Evolutionary conservation across 2,329 filamentous ascomycete species (phyloP), one percentile per base, ranked within the genome.

Genomic region (Pseudocercospora fuligena): DNA sequence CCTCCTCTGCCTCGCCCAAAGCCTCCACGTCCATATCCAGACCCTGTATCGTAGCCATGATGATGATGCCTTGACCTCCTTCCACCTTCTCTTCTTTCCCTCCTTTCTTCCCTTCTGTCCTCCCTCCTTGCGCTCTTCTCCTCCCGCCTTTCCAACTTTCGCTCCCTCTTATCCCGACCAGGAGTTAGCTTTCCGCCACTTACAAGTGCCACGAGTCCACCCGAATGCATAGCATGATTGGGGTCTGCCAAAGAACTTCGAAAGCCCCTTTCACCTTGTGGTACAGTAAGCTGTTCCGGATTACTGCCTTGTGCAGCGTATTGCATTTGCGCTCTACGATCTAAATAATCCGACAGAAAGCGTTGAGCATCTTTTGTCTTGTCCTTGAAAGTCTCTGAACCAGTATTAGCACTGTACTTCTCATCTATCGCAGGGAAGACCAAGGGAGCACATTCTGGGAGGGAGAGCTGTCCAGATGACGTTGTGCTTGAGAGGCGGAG

Each of bases 181-280:
- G 29, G 69, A 75, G 74, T 79, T 16, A 83, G 51, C 5, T 75
- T 72, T 0, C 84, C 84, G 1, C 84, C 85, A 0, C 80, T 84
- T 1, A 85, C 68, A 1, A 86, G 72, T 0, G 80, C 78, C 2
- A 85, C 70, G 8, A 85, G 73, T 6, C 80, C 81, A 2, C 85
- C 85, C 29, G 79, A 84, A 69, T 82, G 84, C 33, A 81, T 83
- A 0, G 84, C 79, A 67, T 86, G 82, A 66, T 81, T 84, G 0
- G 85, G 85, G 67, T 88, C 84, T 7, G 81, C 80, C 69, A 82
- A 85, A 23, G 83, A 78, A 4, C 82, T 85, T 0, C 77, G 75
- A 68, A 86, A 86, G 23, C 77, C 73, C 0, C 76, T 73, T 60
- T 76, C 47, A 72, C 72, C 66, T 75, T 73, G 68, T 67, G 67